phyloP scores from a whole-genome alignment of 768 basidiomycete genomes.

The Candolleomyces aberdarensis region DNA sequence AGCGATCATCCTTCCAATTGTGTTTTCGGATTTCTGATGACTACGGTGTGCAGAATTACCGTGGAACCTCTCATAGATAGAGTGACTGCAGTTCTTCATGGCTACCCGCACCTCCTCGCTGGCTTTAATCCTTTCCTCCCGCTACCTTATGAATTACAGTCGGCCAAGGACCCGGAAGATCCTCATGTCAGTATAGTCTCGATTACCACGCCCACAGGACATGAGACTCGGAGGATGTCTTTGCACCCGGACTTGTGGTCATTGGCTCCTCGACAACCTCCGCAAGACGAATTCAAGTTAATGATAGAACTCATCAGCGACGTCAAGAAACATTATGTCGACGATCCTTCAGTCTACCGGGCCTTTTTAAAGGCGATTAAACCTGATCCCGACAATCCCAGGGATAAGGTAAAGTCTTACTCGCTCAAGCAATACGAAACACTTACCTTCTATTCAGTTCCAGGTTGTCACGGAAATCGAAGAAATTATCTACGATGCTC shows the following conservation, averaged over 20 bases:
- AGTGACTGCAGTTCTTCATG: not conserved
- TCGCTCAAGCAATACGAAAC: not conserved
- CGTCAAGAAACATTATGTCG: not conserved
- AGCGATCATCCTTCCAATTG: not conserved
- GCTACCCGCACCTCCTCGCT: not conserved
- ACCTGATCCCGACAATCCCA: not conserved
- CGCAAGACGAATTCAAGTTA: not conserved
- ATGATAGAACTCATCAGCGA: not conserved
- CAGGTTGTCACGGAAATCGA: not conserved
- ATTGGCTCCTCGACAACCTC: not conserved
- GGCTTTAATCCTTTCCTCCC: not conserved
- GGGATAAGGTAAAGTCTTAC: not conserved
- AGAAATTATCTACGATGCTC: not conserved
- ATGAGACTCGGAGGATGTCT: not conserved
- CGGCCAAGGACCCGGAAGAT: not conserved
- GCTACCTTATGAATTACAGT: not conserved
- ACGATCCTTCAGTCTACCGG: not conserved
- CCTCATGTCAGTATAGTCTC: not conserved
- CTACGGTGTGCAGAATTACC: not conserved
- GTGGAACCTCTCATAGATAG: not conserved
- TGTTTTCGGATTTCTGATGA: not conserved
- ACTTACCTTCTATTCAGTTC: not conserved
- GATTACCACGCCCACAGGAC: not conserved
- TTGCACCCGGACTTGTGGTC: not conserved
- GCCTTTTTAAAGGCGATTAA: not conserved